Conservation (phyloP, 2,329 filamentous ascomycete species). For the Blumeria graminis region DNA sequence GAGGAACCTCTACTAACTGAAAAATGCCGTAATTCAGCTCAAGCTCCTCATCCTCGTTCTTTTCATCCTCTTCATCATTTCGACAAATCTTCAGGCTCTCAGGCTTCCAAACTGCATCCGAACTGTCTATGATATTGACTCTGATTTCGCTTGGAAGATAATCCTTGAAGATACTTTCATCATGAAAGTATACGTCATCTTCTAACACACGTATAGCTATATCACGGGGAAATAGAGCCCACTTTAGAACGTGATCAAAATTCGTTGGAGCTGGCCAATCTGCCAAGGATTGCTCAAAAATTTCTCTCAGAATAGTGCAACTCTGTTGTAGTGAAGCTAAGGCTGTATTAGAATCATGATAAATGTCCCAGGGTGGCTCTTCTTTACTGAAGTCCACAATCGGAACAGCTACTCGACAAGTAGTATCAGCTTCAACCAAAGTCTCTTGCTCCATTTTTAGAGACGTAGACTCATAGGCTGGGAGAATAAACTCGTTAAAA, state of each 20-base stretch:
- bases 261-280: constrained; percentile 18
- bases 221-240: constrained; percentile 20
- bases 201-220: constrained; percentile 17
- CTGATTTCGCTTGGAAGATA: constrained; percentile 13
- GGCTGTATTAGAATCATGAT: constrained; percentile 3
- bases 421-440: constrained; percentile 15
- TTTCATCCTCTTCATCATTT: constrained; percentile 17
- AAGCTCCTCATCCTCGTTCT: constrained; percentile 16
- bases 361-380: constrained; percentile 22
- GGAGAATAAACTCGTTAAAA: constrained; percentile 11
- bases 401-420: constrained; percentile 23
- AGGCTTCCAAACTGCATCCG: constrained; percentile 22
- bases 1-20: constrained; percentile 3
- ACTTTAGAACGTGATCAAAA: constrained; percentile 20
- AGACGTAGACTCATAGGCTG: constrained; percentile 6
- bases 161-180: constrained; percentile 17
- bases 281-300: no score
- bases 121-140: constrained; percentile 17
- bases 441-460: constrained; percentile 13
- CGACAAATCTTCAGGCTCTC: constrained; percentile 22
- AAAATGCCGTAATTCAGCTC: no score
- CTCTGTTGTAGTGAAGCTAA: constrained; percentile 1
- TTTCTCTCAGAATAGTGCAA: no score
- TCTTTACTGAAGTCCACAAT: constrained; percentile 20
- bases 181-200: constrained; percentile 19